phyloP scores from a whole-genome alignment of 257 asterid genomes.

The Hygrophila difformis region DNA sequence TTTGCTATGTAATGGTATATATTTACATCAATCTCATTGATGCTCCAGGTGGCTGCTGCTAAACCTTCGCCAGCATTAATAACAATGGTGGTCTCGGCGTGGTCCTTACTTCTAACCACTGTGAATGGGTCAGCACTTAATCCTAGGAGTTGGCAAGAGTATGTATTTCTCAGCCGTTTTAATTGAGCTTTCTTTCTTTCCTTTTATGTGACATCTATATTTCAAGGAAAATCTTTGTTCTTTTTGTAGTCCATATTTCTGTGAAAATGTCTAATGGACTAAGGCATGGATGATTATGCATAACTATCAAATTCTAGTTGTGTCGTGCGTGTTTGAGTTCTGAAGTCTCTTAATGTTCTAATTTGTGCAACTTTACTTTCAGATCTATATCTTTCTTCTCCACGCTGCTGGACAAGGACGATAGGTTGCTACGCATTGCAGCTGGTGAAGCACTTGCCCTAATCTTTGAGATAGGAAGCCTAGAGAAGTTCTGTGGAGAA shows the following conservation, averaged over 20 bases:
- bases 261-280: no score
- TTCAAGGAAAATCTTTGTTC: no score
- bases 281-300: no score
- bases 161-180: no score
- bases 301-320: no score
- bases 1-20: neutral
- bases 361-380: no score
- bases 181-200: no score
- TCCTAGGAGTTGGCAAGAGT: constrained; percentile 87
- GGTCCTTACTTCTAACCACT: constrained; percentile 89
- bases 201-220: no score
- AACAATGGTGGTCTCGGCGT: constrained; percentile 63
- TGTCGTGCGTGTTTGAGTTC: no score
- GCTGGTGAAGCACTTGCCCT: constrained; percentile 96
- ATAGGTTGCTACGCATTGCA: constrained; percentile 72
- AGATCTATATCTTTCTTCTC: constrained; percentile 71
- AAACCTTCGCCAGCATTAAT: constrained; percentile 59
- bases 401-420: constrained; percentile 79
- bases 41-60: constrained; percentile 60
- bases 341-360: no score
- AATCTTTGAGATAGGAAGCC: constrained; percentile 71
- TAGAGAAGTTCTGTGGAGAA: constrained; percentile 70
- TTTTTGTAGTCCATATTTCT: no score
- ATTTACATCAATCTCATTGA: constrained; percentile 10
- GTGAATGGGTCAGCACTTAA: constrained; percentile 47